Evolutionary conservation across 768 basidiomycete genomes (phyloP).

Genomic region (Trametes gibbosa): DNA sequence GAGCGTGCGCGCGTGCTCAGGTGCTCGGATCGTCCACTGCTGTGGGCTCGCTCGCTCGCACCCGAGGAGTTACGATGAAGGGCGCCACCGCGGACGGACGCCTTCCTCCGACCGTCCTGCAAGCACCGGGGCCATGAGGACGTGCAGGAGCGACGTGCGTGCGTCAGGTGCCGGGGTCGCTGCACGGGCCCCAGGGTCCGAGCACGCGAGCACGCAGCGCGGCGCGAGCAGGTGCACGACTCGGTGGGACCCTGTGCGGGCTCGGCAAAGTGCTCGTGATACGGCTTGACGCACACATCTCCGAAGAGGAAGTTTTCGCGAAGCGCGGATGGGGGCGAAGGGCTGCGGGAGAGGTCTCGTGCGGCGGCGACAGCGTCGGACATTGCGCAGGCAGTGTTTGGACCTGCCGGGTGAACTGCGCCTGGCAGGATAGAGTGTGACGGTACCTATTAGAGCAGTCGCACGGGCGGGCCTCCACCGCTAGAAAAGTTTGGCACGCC

Average conservation of each 20-base stretch:
- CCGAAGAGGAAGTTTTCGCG: conserved; percentile 11
- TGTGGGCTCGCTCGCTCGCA: neutral
- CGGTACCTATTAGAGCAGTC: neutral
- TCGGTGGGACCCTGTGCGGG: conserved; percentile 1
- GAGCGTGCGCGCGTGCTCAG: too few species aligned
- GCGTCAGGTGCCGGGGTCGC: conserved; percentile 4
- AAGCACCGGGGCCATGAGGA: neutral
- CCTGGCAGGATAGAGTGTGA: conserved; percentile 1
- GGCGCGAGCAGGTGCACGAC: neutral
- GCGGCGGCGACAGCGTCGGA: neutral
- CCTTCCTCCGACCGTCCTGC: neutral
- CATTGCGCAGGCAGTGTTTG: neutral
- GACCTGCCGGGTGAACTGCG: neutral
- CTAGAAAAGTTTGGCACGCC: neutral
- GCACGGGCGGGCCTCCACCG: neutral
- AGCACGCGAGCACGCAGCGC: neutral
- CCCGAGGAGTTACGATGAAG: conserved; percentile 6
- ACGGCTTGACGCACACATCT: neutral
- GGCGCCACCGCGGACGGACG: conserved; percentile 1
- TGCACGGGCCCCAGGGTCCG: neutral
- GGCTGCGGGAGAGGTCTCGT: conserved; percentile 5
- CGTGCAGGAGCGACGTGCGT: neutral
- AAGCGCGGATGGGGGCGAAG: neutral
- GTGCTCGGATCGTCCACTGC: neutral
- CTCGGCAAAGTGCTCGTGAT: conserved; percentile 11